These are phyloP conservation scores for Evernia prunastri DNA, from an alignment of 495 filamentous ascomycete species.

Conservation along the genomic window DNA sequence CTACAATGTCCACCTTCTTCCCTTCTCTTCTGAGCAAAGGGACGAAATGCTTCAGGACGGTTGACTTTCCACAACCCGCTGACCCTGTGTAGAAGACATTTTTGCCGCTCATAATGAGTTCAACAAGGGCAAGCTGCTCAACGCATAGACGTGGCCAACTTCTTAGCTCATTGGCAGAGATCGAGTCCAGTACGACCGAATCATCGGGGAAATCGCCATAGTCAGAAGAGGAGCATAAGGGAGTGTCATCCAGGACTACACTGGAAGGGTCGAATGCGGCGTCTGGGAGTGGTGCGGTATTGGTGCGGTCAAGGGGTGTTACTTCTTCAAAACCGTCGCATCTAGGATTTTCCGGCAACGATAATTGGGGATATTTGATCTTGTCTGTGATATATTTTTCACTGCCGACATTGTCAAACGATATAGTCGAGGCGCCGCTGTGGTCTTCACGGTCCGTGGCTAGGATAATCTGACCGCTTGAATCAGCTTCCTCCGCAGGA, in stretches of 20 bases:
- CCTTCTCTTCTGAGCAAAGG: slow-evolving; percentile 32
- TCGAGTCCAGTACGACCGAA: neutral
- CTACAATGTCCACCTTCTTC: slow-evolving; percentile 42
- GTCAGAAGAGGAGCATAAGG: neutral
- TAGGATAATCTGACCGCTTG: neutral
- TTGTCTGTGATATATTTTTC: neutral
- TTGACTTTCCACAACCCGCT: slow-evolving; percentile 56
- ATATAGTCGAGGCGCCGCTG: neutral
- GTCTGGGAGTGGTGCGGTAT: neutral
- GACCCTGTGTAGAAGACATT: slow-evolving; percentile 61
- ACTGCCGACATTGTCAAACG: neutral
- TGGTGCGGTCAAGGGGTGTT: neutral
- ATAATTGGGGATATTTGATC: neutral
- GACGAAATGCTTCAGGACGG: slow-evolving; percentile 45
- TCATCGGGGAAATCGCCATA: neutral
- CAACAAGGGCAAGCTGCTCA: slow-evolving; percentile 44
- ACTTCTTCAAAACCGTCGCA: neutral
- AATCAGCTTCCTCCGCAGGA: neutral
- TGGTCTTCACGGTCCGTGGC: neutral
- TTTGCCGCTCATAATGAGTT: slow-evolving; percentile 39
- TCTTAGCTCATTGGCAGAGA: neutral
- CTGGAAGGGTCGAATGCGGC: neutral
- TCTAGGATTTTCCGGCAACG: neutral
- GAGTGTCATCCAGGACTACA: neutral
- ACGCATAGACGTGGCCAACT: slow-evolving; percentile 31